Conservation (phyloP, 2,329 filamentous ascomycete genomes). For the Apiospora saccharicola region DNA sequence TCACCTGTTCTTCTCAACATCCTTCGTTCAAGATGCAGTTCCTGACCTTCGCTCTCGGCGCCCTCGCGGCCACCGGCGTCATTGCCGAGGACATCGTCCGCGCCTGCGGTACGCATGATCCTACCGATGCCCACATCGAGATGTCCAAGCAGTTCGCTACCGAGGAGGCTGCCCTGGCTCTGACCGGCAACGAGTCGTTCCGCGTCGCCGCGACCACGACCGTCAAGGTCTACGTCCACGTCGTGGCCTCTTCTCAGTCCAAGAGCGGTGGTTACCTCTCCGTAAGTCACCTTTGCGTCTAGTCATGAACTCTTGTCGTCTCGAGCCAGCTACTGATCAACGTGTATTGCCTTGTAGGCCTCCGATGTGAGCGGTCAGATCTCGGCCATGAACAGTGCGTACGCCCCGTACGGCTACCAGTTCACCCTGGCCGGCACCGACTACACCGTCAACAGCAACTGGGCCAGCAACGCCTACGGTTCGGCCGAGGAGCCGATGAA, state of each 20-base stretch:
- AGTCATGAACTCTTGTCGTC: background rate
- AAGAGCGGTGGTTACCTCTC: slow-evolving; percentile 46
- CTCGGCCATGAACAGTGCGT: slow-evolving; percentile 54
- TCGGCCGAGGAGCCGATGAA: slow-evolving; percentile 52
- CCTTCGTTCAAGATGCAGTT: slow-evolving; percentile 27
- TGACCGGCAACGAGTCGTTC: slow-evolving; percentile 32
- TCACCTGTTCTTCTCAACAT: background rate
- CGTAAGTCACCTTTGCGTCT: slow-evolving; percentile 34
- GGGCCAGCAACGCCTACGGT: slow-evolving; percentile 47
- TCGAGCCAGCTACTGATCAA: background rate
- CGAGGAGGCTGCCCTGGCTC: slow-evolving; percentile 34
- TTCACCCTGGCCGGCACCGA: slow-evolving; percentile 54
- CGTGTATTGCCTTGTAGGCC: slow-evolving; percentile 37
- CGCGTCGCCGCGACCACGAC: slow-evolving; percentile 36
- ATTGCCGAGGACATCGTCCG: slow-evolving; percentile 14
- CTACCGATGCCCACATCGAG: slow-evolving; percentile 38
- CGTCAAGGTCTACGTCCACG: slow-evolving; percentile 50
- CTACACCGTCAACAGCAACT: slow-evolving; percentile 55
- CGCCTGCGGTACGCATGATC: slow-evolving; percentile 39
- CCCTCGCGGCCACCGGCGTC: slow-evolving; percentile 28
- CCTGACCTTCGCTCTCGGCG: slow-evolving; percentile 24
- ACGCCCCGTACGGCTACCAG: slow-evolving; percentile 49
- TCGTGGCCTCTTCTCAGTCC: slow-evolving; percentile 43
- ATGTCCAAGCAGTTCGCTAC: slow-evolving; percentile 36
- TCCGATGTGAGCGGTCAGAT: slow-evolving; percentile 50